Conservation (phyloP, 208 protist genomes). For the Trypanosoma avium region DNA sequence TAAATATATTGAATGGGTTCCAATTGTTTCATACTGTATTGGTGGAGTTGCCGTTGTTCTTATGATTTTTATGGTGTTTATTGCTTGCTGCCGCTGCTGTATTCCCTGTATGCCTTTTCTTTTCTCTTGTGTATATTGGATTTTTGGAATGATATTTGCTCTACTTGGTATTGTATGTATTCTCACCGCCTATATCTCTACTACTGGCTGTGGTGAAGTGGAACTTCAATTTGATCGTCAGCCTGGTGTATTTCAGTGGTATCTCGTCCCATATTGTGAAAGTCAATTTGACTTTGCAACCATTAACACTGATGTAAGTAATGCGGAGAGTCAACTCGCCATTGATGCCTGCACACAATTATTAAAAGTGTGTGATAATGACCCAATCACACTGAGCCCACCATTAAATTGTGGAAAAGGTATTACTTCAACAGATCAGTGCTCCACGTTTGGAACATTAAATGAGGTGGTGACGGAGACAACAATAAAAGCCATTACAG, state of each 20-base stretch:
- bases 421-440: slow-evolving; percentile 32
- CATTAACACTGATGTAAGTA: background rate
- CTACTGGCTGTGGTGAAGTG: slow-evolving; percentile 25
- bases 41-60: slow-evolving; percentile 16
- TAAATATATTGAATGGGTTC: background rate
- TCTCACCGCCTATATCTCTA: slow-evolving; percentile 12
- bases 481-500: background rate
- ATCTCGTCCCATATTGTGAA: slow-evolving; percentile 20
- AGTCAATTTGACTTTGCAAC: slow-evolving; percentile 8
- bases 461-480: background rate
- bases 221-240: slow-evolving; percentile 21
- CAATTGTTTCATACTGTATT: slow-evolving; percentile 20
- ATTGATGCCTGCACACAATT: background rate
- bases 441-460: slow-evolving; percentile 28
- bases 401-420: slow-evolving; percentile 5
- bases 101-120: slow-evolving; percentile 1
- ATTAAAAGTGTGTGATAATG: background rate
- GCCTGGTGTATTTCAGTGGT: slow-evolving; percentile 32
- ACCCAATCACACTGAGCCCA: background rate
- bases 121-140: slow-evolving; percentile 29
- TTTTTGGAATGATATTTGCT: slow-evolving; percentile 27
- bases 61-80: slow-evolving; percentile 14
- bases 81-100: slow-evolving; percentile 20
- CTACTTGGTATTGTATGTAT: slow-evolving; percentile 10
- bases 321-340: background rate